Conservation (phyloP, 2,329 filamentous ascomycete genomes). For the Cercospora beticola region DNA sequence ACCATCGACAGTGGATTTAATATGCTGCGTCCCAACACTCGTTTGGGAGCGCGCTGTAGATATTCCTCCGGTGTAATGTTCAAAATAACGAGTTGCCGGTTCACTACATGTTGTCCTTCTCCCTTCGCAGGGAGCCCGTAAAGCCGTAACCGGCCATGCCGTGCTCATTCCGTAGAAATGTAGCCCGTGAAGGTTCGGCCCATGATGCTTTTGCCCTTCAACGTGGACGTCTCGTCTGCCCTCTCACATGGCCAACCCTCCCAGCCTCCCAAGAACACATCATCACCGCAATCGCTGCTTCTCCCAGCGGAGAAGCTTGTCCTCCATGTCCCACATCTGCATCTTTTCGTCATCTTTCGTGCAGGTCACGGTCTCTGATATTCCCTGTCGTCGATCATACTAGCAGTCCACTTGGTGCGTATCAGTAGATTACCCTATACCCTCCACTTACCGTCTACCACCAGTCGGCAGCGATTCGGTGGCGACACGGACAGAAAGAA, state of each 20-base stretch:
- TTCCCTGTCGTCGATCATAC: slow-evolving; percentile 12
- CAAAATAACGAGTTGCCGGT: background rate
- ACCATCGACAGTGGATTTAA: slow-evolving; percentile 27
- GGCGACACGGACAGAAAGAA: background rate
- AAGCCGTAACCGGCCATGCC: background rate
- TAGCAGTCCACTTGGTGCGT: slow-evolving; percentile 7
- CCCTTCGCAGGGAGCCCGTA: background rate
- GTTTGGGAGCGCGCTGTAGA: slow-evolving; percentile 23
- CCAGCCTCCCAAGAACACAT: background rate
- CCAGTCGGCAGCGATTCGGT: background rate
- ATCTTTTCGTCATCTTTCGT: slow-evolving; percentile 10
- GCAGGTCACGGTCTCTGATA: background rate
- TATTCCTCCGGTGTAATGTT: slow-evolving; percentile 12
- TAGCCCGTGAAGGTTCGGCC: background rate
- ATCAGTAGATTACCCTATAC: background rate
- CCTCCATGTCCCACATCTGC: background rate
- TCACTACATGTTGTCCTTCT: background rate
- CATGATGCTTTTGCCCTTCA: background rate
- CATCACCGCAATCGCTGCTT: background rate
- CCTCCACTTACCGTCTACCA: slow-evolving; percentile 5
- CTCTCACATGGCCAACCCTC: background rate
- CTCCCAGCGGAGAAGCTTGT: slow-evolving; percentile 4
- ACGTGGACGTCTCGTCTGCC: background rate
- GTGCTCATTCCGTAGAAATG: background rate
- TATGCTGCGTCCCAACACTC: slow-evolving; percentile 17